A percentile compares a stretch with the other conserved stretches of the same genome.
These are phyloP conservation scores for Quercus wislizeni DNA, from an alignment of 306 rosid genomes.

Conservation along the genomic window DNA sequence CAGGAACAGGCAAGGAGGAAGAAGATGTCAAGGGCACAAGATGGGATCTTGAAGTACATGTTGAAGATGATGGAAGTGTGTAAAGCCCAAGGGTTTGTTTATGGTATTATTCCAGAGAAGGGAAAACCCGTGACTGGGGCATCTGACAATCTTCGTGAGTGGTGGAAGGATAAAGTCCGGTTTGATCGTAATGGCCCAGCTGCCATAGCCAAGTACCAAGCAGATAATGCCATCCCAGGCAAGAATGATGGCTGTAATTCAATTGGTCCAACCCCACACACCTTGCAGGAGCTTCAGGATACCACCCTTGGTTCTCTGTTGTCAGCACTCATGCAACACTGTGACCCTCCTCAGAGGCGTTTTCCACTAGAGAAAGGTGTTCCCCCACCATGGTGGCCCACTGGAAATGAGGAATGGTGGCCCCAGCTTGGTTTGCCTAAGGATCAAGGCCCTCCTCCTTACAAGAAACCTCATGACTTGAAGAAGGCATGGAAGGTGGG, in stretches of 20 bases:
- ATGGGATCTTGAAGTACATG: slow-evolving; percentile 84
- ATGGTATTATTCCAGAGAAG: slow-evolving; percentile 84
- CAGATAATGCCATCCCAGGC: slow-evolving; percentile 56
- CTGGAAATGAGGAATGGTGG: slow-evolving; percentile 86
- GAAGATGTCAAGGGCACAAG: slow-evolving; percentile 91
- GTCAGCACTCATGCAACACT: slow-evolving; percentile 91
- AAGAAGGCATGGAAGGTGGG: slow-evolving; percentile 94
- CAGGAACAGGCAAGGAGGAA: slow-evolving; percentile 88
- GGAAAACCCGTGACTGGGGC: slow-evolving; percentile 89
- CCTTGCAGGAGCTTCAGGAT: slow-evolving; percentile 83
- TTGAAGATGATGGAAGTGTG: slow-evolving; percentile 93
- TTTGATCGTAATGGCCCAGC: slow-evolving; percentile 91
- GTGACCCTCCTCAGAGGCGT: slow-evolving; percentile 85
- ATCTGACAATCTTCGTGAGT: slow-evolving; percentile 84
- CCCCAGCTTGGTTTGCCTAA: slow-evolving; percentile 64
- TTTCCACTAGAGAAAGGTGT: slow-evolving; percentile 81
- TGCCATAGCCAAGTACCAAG: slow-evolving; percentile 74
- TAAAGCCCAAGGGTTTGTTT: slow-evolving; percentile 87
- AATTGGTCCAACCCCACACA: slow-evolving; percentile 67
- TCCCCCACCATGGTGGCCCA: slow-evolving; percentile 95
- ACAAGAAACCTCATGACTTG: slow-evolving; percentile 90
- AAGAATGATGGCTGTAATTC: slow-evolving; percentile 55
- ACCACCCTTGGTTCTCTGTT: slow-evolving; percentile 82
- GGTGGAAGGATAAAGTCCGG: slow-evolving; percentile 95
- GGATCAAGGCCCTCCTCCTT: slow-evolving; percentile 84